A percentile compares a stretch with the other conserved stretches of the same genome.
Evolutionary conservation across 2,329 filamentous ascomycete genomes (phyloP).

Genomic region (Trichophyton simii): DNA sequence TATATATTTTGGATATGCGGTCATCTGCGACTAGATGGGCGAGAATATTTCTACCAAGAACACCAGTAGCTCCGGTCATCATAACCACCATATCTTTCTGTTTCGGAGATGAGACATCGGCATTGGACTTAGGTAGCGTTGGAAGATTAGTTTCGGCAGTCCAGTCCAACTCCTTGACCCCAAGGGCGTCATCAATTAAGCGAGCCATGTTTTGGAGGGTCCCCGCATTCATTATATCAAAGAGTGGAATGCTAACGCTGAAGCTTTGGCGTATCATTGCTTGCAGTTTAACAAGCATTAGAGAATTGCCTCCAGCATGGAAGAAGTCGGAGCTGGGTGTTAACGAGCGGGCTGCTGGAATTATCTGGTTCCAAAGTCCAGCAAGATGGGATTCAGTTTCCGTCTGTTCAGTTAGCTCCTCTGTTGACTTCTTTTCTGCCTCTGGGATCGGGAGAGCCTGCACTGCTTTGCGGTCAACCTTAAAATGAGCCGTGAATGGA

Average conservation of each 20-base stretch:
- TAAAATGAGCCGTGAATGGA: slow-evolving; percentile 7
- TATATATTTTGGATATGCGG: slow-evolving; percentile 30
- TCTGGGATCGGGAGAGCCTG: slow-evolving; percentile 6
- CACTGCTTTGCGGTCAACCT: slow-evolving; percentile 9
- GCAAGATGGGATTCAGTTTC: neutral
- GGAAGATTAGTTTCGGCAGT: neutral
- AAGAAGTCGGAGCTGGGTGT: slow-evolving; percentile 15
- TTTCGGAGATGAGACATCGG: neutral
- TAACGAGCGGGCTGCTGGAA: neutral
- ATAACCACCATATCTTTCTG: slow-evolving; percentile 2
- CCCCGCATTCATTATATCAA: slow-evolving; percentile 27
- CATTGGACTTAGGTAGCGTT: neutral
- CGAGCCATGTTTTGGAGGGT: slow-evolving; percentile 21
- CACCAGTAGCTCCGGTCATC: slow-evolving; percentile 24
- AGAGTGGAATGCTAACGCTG: slow-evolving; percentile 21
- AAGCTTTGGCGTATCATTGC: slow-evolving; percentile 24
- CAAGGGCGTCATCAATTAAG: neutral
- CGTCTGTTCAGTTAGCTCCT: neutral
- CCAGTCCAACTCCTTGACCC: neutral
- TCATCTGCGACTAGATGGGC: slow-evolving; percentile 22
- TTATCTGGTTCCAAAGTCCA: slow-evolving; percentile 4
- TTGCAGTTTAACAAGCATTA: slow-evolving; percentile 25
- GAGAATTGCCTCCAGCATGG: slow-evolving; percentile 20
- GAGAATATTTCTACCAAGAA: slow-evolving; percentile 31
- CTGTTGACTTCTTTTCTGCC: neutral